Base-by-base conservation (phyloP, 129 eudicot species). In the Arctium lappa region DNA sequence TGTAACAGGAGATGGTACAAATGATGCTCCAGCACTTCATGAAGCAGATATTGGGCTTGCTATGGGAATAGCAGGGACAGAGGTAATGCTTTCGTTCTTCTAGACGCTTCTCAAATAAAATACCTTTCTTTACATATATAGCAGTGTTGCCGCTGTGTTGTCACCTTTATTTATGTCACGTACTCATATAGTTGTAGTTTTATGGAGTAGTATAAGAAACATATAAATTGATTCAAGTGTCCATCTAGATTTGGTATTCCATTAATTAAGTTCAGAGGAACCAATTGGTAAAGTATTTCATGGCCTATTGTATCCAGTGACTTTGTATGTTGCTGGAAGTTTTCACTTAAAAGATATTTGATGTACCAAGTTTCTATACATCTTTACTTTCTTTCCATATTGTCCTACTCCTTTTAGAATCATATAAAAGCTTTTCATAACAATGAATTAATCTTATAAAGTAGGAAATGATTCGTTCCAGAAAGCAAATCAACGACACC, bases 21-120 rank as follows among this genome's bases (percentile, higher is more conserved):
- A 94, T 88, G 98, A 94, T 83, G 97, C 98, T 60, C 98, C 98
- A 8, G 98, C 98, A 8, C 98, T 94, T 80, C 98, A 94, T 86
- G 98, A 94, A 87, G 98, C 98, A 63, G 98, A 94, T 89, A 94
- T 94, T 18, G 98, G 98, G 37, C 98, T 94, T 85, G 98, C 98
- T 69, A 94, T 94, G 98, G 98, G 98, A 85, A 94, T 94, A 75
- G 84, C 98, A 56, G 98, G 98, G 50, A 94, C 98, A 50, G 98
- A 94, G 97, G 98, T 93, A 78, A 83, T 33, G 62, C 29, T 39
- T 42, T 10, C 16, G 16, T 76, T 13, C n/a, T 75, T 53, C 74
- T 44, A 30, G 76, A 71, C 30, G 11, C 11, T 79, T 46, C 9
- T 42, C 13, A 60, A 76, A 53, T 27, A 34, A 77, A 18, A 10